These are phyloP conservation scores for Penicillium arizonense DNA, from an alignment of 495 filamentous ascomycete species.

Conservation along the genomic window DNA sequence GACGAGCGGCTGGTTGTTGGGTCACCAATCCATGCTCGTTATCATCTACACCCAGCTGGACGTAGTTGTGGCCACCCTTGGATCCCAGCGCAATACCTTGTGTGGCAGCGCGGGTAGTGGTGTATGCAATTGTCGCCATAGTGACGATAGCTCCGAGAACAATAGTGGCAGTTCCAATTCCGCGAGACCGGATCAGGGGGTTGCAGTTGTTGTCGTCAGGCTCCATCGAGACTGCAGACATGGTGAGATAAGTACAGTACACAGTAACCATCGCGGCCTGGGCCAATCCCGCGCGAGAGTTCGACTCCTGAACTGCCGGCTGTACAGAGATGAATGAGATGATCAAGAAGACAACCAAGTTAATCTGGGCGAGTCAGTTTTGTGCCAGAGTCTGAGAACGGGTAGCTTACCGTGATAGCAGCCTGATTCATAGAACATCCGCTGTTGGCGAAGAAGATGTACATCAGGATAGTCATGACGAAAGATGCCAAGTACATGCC, in stretches of 20 bases:
- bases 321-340: constrained; percentile 86
- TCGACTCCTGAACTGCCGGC: constrained; percentile 85
- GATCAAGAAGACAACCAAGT: constrained; percentile 78
- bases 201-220: constrained; percentile 95
- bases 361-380: constrained; percentile 55
- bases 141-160: constrained; percentile 92
- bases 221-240: constrained; percentile 98
- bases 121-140: constrained; percentile 96
- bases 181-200: constrained; percentile 82
- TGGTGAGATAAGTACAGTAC: constrained; percentile 97
- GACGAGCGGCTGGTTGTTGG: constrained; percentile 74
- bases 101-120: constrained; percentile 92
- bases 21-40: constrained; percentile 85
- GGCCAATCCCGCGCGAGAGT: constrained; percentile 88
- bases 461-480: constrained; percentile 94
- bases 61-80: constrained; percentile 59
- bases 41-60: constrained; percentile 63
- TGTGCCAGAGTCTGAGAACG: constrained; percentile 1
- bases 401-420: constrained; percentile 55
- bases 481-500: constrained; percentile 90
- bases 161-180: constrained; percentile 85
- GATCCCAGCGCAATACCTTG: constrained; percentile 82
- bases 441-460: constrained; percentile 85
- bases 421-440: constrained; percentile 94
- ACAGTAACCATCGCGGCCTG: constrained; percentile 97